A percentile compares a stretch with the other conserved stretches of the same genome.
Conservation (phyloP, 768 basidiomycete species). For the Clitopilus hobsonii region DNA sequence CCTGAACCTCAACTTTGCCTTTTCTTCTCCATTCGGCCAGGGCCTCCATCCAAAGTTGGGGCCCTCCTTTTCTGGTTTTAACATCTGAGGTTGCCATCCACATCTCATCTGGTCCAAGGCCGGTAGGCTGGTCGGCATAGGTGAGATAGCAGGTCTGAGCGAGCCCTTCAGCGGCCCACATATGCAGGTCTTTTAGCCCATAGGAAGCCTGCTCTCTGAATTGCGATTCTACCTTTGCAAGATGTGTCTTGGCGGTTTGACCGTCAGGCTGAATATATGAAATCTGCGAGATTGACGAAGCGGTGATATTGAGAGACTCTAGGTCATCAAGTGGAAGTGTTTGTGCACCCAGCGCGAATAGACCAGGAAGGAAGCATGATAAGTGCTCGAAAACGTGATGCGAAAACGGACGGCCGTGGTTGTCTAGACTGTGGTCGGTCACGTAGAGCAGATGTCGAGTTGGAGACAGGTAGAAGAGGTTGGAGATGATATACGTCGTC, state of each 20-base stretch:
- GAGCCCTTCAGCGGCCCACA: slow-evolving; percentile 74
- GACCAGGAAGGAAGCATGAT: slow-evolving; percentile 73
- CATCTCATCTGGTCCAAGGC: slow-evolving; percentile 64
- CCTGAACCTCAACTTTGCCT: slow-evolving; percentile 25
- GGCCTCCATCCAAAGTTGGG: slow-evolving; percentile 41
- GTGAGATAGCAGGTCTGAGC: slow-evolving; percentile 67
- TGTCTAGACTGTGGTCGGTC: slow-evolving; percentile 40
- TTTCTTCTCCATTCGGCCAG: slow-evolving; percentile 43
- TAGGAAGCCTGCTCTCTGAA: slow-evolving; percentile 36
- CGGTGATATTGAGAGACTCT: slow-evolving; percentile 39
- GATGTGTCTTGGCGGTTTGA: slow-evolving; percentile 17
- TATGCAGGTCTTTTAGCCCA: slow-evolving; percentile 58
- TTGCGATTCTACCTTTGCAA: slow-evolving; percentile 27
- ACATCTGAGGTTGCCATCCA: slow-evolving; percentile 25
- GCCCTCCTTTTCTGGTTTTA: slow-evolving; percentile 15
- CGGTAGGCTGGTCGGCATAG: slow-evolving; percentile 67
- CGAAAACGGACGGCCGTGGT: slow-evolving; percentile 24
- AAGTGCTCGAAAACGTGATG: slow-evolving; percentile 65
- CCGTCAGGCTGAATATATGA: slow-evolving; percentile 30
- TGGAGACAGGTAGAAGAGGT: slow-evolving; percentile 65
- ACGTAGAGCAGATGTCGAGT: slow-evolving; percentile 64
- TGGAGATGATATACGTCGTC: slow-evolving; percentile 57
- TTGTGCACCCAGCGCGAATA: slow-evolving; percentile 67
- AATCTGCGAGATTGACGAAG: slow-evolving; percentile 8
- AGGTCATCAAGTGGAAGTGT: slow-evolving; percentile 55